A percentile compares a stretch with the other conserved stretches of the same genome.
Evolutionary conservation across 257 asterid genomes (phyloP).

Genomic region (Coffea canephora): DNA sequence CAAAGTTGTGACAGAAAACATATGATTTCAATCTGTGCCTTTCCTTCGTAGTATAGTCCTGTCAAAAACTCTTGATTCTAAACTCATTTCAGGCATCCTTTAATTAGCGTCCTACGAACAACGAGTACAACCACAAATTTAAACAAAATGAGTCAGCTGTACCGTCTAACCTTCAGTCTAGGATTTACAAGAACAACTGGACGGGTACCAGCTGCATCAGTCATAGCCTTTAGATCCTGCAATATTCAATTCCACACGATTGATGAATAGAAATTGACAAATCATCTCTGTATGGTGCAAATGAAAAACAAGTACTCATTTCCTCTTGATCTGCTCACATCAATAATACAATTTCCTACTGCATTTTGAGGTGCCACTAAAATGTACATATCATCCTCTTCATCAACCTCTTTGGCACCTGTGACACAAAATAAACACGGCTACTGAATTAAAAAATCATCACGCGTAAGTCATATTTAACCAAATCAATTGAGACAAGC

Average conservation of each 20-base stretch:
- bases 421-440: slow-evolving; percentile 17
- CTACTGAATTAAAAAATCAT: not conserved
- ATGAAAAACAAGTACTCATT: slow-evolving; percentile 6
- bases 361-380: slow-evolving; percentile 99
- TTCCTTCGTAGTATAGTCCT: not conserved
- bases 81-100: not conserved
- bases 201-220: slow-evolving; percentile 86
- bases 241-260: slow-evolving; percentile 22
- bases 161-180: slow-evolving; percentile 57
- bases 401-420: slow-evolving; percentile 87
- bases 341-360: slow-evolving; percentile 89
- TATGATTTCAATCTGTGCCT: not conserved
- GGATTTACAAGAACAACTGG: slow-evolving; percentile 89
- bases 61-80: not conserved
- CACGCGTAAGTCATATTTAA: not conserved
- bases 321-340: slow-evolving; percentile 47
- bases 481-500: not conserved
- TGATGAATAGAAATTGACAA: slow-evolving; percentile 11
- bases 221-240: slow-evolving; percentile 92
- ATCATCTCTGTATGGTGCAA: slow-evolving; percentile 10
- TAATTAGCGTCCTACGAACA: not conserved
- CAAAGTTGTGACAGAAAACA: not conserved
- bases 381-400: slow-evolving; percentile 84
- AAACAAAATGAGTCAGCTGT: slow-evolving; percentile 12
- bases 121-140: not conserved